Conservation (phyloP, 2,329 filamentous ascomycete species). For the Penicillium sp. region DNA sequence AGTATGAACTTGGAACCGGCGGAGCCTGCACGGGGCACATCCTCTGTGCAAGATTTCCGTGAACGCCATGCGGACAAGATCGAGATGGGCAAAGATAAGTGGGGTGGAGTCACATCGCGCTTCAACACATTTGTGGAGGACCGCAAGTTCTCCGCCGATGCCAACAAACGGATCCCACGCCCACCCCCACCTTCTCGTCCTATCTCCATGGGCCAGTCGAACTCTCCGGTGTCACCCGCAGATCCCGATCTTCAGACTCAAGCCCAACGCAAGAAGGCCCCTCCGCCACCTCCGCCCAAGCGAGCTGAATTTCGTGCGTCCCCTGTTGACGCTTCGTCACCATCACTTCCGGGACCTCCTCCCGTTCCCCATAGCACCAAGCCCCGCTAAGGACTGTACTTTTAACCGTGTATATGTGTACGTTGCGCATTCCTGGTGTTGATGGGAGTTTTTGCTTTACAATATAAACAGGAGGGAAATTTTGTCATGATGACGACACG, state of each 20-base stretch:
- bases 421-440: background rate
- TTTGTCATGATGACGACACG: background rate
- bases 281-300: conserved; percentile 57
- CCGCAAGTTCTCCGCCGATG: conserved; percentile 31
- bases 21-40: conserved; percentile 17
- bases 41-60: conserved; percentile 56
- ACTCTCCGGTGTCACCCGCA: conserved; percentile 27
- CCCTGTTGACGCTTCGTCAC: conserved; percentile 27
- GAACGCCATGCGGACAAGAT: conserved; percentile 69
- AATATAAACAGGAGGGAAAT: background rate
- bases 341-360: conserved; percentile 46
- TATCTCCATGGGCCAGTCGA: conserved; percentile 11
- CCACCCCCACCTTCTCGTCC: conserved; percentile 26
- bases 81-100: conserved; percentile 58
- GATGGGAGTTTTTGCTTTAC: background rate
- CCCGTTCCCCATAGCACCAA: conserved; percentile 60
- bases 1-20: conserved; percentile 18
- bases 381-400: conserved; percentile 42
- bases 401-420: conserved; percentile 1
- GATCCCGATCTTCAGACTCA: conserved; percentile 26
- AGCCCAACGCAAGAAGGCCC: conserved; percentile 48
- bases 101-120: conserved; percentile 46
- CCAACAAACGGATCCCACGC: conserved; percentile 29
- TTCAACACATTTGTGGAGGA: conserved; percentile 51
- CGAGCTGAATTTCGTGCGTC: conserved; percentile 50